Base-by-base conservation (phyloP, 2,329 filamentous ascomycete genomes). In the Aspergillus calidoustus region DNA sequence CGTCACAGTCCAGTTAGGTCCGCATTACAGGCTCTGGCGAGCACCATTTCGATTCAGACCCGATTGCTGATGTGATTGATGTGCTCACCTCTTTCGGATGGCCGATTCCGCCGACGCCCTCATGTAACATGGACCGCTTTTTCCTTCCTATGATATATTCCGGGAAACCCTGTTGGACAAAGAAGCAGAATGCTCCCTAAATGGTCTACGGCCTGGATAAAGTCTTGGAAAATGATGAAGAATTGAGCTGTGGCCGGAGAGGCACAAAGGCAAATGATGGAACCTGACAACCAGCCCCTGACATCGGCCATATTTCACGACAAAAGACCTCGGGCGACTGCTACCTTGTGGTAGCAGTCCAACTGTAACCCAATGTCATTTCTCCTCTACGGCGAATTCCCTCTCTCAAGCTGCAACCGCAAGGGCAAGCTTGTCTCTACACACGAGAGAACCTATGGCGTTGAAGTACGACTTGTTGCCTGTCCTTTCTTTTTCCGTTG, bases 141-240 rank as follows among this genome's bases (percentile, higher is more conserved):
- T 67, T 60, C 71, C 62, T 28, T 60, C 69, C 58, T 70, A 65
- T 68, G 66, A 70, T 71, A 65, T 69, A 68, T 71, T 74, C 73
- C 70, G 66, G 67, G 52, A 65, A 59, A 63, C 68, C 68, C 65
- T 64, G 70, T 71, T 72, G 68, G 68, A 68, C 55, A 64, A 54
- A 57, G 62, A 59, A 57, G 30, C 43, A 49, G 44, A n/a, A 9
- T 22, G 9, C n/a, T 19, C 44, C 44, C n/a, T 19, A 6, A 48
- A 28, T 38, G 4, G 4, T 25, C 43, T 9, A n/a, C 38, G 31
- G 47, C 9, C 17, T 19, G 22, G 23, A 13, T 8, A 30, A 30
- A 19, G 47, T 13, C 41, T 13, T 19, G 38, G 19, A 17, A 17
- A 46, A 44, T 25, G 7, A 52, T 38, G 49, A 23, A 15, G 19